Conservation (phyloP, 1,284 basidiomycete species). For the Leccinum pachyderme region DNA sequence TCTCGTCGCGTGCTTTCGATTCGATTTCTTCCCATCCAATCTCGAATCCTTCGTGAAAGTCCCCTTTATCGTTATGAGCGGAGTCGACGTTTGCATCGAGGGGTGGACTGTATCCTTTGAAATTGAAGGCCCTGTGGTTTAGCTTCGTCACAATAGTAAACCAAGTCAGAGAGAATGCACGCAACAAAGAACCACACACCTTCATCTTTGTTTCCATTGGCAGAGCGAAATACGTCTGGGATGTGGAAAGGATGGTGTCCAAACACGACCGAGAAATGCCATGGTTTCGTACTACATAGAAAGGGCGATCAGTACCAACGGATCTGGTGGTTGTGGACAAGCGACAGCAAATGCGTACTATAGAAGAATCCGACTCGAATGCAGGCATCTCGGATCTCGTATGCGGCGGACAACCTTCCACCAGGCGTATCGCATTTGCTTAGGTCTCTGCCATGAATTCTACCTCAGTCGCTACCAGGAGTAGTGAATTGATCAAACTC, state of each 20-base stretch:
- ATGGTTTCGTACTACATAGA: conserved; percentile 64
- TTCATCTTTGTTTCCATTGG: conserved; percentile 60
- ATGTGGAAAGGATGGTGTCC: conserved; percentile 48
- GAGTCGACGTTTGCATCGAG: conserved; percentile 64
- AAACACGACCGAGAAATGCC: conserved; percentile 61
- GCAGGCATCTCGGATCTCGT: conserved; percentile 30
- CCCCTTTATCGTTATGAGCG: conserved; percentile 59
- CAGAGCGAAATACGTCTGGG: conserved; percentile 64
- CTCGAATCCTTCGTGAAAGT: conserved; percentile 85
- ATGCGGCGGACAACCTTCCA: conserved; percentile 19
- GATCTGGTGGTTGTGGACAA: neutral
- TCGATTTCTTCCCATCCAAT: conserved; percentile 65
- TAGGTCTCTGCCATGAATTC: conserved; percentile 21
- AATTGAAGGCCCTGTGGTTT: conserved; percentile 67
- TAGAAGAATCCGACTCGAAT: conserved; percentile 36
- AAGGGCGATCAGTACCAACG: neutral
- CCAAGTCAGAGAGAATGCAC: neutral
- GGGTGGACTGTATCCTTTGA: conserved; percentile 77
- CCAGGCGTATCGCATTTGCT: conserved; percentile 18
- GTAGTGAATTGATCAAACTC: neutral
- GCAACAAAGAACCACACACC: conserved; percentile 33
- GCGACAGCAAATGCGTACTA: conserved; percentile 13
- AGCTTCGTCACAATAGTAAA: conserved; percentile 65
- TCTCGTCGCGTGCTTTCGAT: conserved; percentile 34
- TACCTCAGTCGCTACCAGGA: neutral